Percentiles rank a stretch among this genome's conserved stretches.
Evolutionary conservation across 2,329 filamentous ascomycete genomes (phyloP).

Genomic region (Lachnellula occidentalis): DNA sequence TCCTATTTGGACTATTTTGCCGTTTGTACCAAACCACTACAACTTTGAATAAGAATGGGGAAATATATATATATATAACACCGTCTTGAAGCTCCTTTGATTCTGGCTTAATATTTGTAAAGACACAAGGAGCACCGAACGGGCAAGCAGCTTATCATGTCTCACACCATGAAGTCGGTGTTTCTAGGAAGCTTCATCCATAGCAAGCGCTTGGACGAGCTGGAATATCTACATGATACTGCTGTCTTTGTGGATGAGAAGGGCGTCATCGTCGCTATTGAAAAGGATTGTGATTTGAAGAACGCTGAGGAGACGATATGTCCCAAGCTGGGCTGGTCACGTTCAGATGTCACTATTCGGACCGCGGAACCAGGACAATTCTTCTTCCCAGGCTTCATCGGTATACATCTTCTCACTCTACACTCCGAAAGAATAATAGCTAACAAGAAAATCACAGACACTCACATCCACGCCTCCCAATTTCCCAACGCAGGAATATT

Average conservation of each 20-base stretch:
- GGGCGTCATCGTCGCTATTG: constrained; percentile 42
- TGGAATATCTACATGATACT: constrained; percentile 43
- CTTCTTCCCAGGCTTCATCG: constrained; percentile 80
- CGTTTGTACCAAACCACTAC: not conserved
- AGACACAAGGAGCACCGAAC: not conserved
- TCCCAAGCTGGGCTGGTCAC: constrained; percentile 32
- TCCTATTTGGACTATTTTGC: not conserved
- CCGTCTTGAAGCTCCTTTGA: not conserved
- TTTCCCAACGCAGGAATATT: constrained; percentile 94
- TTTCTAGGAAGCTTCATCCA: constrained; percentile 61
- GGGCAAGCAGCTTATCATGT: not conserved
- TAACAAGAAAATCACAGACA: constrained; percentile 57
- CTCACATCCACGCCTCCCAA: constrained; percentile 91
- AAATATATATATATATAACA: not conserved
- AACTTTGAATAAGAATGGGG: not conserved
- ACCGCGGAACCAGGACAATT: constrained; percentile 50
- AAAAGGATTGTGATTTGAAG: constrained; percentile 24
- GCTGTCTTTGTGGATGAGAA: constrained; percentile 46
- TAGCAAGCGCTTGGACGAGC: constrained; percentile 39
- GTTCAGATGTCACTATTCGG: constrained; percentile 18
- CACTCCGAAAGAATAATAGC: constrained; percentile 4
- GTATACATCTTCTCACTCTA: constrained; percentile 36
- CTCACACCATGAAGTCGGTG: constrained; percentile 30
- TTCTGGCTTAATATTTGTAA: not conserved
- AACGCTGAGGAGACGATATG: constrained; percentile 30